Percentiles rank a stretch among this genome's conserved stretches.
phyloP scores from a whole-genome alignment of 257 asterid species.

The Petunia secreta region DNA sequence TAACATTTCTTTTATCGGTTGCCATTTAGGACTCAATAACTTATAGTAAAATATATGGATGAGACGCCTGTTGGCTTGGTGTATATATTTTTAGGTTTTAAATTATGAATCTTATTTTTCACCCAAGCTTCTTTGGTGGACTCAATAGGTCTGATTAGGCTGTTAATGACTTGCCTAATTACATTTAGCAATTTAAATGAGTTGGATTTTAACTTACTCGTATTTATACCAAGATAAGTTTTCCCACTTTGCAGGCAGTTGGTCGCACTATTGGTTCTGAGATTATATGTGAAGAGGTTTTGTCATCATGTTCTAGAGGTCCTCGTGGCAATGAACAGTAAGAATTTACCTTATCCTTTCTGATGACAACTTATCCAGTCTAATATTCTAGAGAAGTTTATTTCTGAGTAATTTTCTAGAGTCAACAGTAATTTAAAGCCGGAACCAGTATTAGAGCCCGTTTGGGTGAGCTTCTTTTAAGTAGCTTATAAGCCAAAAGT shows the following conservation, averaged over 20 bases:
- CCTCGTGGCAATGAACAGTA: conserved; percentile 95
- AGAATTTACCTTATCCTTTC: conserved; percentile 31
- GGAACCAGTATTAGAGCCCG: not conserved
- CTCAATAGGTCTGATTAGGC: not conserved
- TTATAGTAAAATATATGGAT: not conserved
- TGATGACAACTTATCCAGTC: not conserved
- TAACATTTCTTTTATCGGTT: not conserved
- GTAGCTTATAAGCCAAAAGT: no score
- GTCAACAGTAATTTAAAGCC: not conserved
- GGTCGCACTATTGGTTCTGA: conserved; percentile 70
- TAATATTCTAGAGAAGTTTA: not conserved
- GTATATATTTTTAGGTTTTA: not conserved
- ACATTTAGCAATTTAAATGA: not conserved
- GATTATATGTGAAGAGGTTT: conserved; percentile 65
- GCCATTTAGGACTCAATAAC: not conserved
- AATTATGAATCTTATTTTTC: not conserved
- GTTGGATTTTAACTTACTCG: conserved; percentile 2
- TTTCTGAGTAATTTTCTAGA: not conserved
- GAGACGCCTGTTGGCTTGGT: not conserved
- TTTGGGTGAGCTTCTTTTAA: no score
- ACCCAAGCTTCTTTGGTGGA: not conserved
- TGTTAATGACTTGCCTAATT: not conserved
- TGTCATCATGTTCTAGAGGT: conserved; percentile 79
- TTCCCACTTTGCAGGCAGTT: conserved; percentile 53
- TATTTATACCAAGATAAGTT: conserved; percentile 10